Evolutionary conservation across 352 stramenopile genomes (phyloP).

Genomic region (Thalassiosira mediterranea): DNA sequence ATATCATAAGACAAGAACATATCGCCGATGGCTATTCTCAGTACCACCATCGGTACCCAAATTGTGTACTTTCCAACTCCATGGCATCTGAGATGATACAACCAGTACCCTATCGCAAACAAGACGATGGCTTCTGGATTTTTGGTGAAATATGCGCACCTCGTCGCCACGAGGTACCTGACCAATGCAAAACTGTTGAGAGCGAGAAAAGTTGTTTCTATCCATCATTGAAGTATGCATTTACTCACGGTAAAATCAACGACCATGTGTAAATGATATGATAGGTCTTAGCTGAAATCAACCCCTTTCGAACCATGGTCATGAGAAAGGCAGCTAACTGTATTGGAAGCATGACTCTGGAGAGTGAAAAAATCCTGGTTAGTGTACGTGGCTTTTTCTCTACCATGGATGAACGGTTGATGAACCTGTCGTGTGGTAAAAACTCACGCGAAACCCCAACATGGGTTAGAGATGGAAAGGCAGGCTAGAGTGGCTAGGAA

Average conservation of each 20-base stretch:
- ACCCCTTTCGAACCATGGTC: constrained; percentile 76
- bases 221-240: no score
- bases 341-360: constrained; percentile 70
- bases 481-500: constrained; percentile 69
- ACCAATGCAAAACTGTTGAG: no score
- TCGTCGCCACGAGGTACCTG: constrained; percentile 49
- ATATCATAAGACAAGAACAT: constrained; percentile 20
- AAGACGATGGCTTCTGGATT: constrained; percentile 22
- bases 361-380: no score
- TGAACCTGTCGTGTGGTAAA: no score
- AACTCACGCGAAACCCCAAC: constrained; percentile 50
- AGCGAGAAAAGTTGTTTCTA: no score
- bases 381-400: no score
- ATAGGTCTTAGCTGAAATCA: constrained; percentile 55
- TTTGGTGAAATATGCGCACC: constrained; percentile 15
- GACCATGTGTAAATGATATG: constrained; percentile 62
- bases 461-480: constrained; percentile 46
- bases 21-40: constrained; percentile 26
- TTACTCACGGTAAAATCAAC: constrained; percentile 65
- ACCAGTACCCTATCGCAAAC: constrained; percentile 14
- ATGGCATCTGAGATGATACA: constrained; percentile 17
- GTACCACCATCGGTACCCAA: constrained; percentile 25
- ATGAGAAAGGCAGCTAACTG: constrained; percentile 70
- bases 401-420: no score
- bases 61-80: constrained; percentile 30